Percentiles rank a stretch among this genome's conserved stretches.
phyloP scores from a whole-genome alignment of 2,329 filamentous ascomycete genomes.

The Sporothrix sp. region DNA sequence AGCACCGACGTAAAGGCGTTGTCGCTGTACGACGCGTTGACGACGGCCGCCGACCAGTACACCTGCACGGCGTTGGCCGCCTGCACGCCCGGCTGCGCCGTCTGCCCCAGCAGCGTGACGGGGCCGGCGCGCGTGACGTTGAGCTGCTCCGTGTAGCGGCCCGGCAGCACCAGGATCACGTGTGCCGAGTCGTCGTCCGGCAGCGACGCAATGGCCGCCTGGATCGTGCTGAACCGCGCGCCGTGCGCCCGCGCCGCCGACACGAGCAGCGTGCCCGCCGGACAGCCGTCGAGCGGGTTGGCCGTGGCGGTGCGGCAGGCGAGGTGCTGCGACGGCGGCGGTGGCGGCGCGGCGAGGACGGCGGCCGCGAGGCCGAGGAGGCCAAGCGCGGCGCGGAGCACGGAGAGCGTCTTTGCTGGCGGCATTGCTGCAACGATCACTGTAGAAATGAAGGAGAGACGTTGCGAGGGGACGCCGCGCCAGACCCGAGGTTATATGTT shows the following conservation, averaged over 20 bases:
- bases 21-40: constrained; percentile 37
- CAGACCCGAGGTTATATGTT: too few species aligned
- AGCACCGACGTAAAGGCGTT: constrained; percentile 54
- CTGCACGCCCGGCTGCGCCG: constrained; percentile 33
- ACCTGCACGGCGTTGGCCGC: constrained; percentile 42
- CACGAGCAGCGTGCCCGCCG: constrained; percentile 33
- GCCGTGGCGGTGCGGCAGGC: constrained; percentile 17
- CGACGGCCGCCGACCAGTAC: constrained; percentile 48
- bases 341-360: not conserved
- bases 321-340: not conserved
- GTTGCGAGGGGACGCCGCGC: too few species aligned
- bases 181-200: constrained; percentile 33
- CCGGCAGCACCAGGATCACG: constrained; percentile 50
- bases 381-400: not conserved
- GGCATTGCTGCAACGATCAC: too few species aligned
- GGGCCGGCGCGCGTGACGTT: constrained; percentile 55
- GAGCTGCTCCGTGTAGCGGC: constrained; percentile 53
- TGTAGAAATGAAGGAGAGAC: too few species aligned
- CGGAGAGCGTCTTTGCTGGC: not conserved
- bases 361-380: not conserved
- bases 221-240: constrained; percentile 31
- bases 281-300: constrained; percentile 30
- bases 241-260: constrained; percentile 23
- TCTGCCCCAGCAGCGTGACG: constrained; percentile 48
- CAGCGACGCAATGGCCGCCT: constrained; percentile 32